Evolutionary conservation across 2,329 filamentous ascomycete species (phyloP).

Genomic region (Aspergillus sp.): DNA sequence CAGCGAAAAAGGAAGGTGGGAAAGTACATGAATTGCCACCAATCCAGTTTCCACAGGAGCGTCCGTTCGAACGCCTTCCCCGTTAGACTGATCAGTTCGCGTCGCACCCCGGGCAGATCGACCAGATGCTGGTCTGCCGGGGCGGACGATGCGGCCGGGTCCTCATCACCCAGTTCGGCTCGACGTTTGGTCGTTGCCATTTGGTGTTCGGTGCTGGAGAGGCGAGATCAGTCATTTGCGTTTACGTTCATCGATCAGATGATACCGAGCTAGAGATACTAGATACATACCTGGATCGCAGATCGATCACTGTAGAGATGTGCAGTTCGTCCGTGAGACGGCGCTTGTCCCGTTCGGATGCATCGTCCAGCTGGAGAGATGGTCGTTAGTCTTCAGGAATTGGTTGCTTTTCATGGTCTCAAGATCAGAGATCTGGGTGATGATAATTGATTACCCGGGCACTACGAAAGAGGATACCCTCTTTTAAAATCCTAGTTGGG

Average conservation of each 20-base stretch:
- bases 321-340: slow-evolving; percentile 60
- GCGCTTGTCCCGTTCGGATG: slow-evolving; percentile 63
- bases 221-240: not conserved
- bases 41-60: slow-evolving; percentile 67
- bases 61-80: slow-evolving; percentile 68
- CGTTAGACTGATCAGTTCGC: slow-evolving; percentile 71
- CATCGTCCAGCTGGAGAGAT: slow-evolving; percentile 59
- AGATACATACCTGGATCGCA: slow-evolving; percentile 67
- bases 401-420: no score
- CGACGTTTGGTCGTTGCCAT: slow-evolving; percentile 64
- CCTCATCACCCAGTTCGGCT: slow-evolving; percentile 27
- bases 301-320: slow-evolving; percentile 73
- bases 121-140: slow-evolving; percentile 53
- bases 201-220: slow-evolving; percentile 66
- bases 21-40: slow-evolving; percentile 62
- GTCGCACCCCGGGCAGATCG: slow-evolving; percentile 63
- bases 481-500: slow-evolving; percentile 48
- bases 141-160: slow-evolving; percentile 43
- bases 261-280: not conserved
- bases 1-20: no score
- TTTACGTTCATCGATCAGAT: not conserved
- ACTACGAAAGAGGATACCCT: slow-evolving; percentile 67
- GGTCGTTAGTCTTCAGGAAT: not conserved
- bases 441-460: slow-evolving; percentile 55
- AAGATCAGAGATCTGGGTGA: not conserved